Evolutionary conservation across 148 eudicot genomes (phyloP).

Genomic region (Euryodendron excelsum): DNA sequence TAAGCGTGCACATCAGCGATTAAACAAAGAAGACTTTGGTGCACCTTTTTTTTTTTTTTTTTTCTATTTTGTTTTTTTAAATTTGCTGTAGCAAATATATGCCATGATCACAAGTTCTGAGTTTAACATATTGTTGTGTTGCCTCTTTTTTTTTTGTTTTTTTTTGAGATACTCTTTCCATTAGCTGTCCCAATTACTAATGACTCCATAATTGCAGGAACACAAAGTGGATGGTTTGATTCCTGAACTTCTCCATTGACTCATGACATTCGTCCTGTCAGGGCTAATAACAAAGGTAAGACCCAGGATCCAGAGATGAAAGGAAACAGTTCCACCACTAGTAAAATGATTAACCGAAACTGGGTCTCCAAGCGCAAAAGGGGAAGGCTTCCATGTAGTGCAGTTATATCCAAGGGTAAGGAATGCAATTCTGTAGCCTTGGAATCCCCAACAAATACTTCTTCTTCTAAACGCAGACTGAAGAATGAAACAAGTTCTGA

Average conservation of each 20-base stretch:
- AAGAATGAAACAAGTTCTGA: conserved; percentile 36
- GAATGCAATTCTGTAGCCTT: conserved; percentile 31
- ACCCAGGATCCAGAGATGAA: conserved; percentile 49
- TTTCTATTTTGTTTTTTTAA: not conserved
- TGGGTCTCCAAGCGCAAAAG: conserved; percentile 91
- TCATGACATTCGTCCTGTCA: conserved; percentile 6
- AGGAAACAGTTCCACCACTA: conserved; percentile 49
- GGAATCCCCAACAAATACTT: conserved; percentile 36
- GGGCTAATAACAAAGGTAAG: conserved; percentile 32
- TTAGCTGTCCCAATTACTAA: not conserved
- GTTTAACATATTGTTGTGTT: conserved; percentile 1
- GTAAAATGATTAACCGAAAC: conserved; percentile 63
- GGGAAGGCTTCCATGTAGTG: conserved; percentile 51
- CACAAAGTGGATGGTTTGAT: conserved; percentile 9
- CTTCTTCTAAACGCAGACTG: conserved; percentile 38
- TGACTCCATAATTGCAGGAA: not conserved
- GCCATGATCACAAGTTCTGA: not conserved
- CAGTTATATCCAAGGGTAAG: conserved; percentile 38
- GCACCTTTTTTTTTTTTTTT: not conserved
- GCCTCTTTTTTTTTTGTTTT: not conserved
- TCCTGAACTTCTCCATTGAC: conserved; percentile 8
- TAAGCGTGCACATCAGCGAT: not conserved
- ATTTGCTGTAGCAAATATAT: not conserved
- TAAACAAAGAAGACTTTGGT: not conserved
- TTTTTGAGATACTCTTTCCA: not conserved